Conservation (phyloP, 371 early-diverging fungal genomes). For the Mortierella sp. region DNA sequence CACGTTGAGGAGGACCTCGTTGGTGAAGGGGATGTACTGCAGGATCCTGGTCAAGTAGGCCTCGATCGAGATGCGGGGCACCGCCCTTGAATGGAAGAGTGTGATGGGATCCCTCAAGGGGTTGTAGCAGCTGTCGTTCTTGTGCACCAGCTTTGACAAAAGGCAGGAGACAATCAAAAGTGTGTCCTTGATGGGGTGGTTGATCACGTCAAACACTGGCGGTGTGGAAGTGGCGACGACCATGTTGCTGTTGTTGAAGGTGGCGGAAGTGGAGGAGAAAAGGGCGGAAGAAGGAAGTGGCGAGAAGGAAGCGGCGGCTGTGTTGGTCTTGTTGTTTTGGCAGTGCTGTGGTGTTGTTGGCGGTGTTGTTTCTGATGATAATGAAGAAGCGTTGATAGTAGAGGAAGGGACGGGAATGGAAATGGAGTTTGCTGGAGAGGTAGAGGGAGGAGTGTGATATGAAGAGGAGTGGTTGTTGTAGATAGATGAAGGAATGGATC, state of each 20-base stretch:
- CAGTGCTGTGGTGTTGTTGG: slow-evolving; percentile 32
- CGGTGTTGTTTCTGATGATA: slow-evolving; percentile 23
- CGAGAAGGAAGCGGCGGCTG: neutral
- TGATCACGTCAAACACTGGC: slow-evolving; percentile 37
- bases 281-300: neutral
- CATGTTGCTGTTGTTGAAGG: neutral
- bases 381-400: neutral
- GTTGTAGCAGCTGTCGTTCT: slow-evolving; percentile 77
- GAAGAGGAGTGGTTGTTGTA: slow-evolving; percentile 11
- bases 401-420: neutral
- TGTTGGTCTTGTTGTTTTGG: slow-evolving; percentile 1
- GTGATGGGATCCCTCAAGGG: slow-evolving; percentile 64
- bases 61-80: slow-evolving; percentile 80
- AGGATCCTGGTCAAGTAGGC: slow-evolving; percentile 79
- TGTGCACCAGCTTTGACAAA: slow-evolving; percentile 62
- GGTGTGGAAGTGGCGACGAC: neutral
- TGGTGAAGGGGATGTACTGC: slow-evolving; percentile 85
- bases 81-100: slow-evolving; percentile 87
- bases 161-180: slow-evolving; percentile 65
- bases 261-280: slow-evolving; percentile 5
- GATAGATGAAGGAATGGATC: slow-evolving; percentile 1
- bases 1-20: slow-evolving; percentile 81
- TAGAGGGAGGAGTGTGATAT: slow-evolving; percentile 4
- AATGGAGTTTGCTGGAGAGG: neutral
- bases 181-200: slow-evolving; percentile 58